Conservation (phyloP, 2,329 filamentous ascomycete species). For the Tolypocladium ophioglossoides region DNA sequence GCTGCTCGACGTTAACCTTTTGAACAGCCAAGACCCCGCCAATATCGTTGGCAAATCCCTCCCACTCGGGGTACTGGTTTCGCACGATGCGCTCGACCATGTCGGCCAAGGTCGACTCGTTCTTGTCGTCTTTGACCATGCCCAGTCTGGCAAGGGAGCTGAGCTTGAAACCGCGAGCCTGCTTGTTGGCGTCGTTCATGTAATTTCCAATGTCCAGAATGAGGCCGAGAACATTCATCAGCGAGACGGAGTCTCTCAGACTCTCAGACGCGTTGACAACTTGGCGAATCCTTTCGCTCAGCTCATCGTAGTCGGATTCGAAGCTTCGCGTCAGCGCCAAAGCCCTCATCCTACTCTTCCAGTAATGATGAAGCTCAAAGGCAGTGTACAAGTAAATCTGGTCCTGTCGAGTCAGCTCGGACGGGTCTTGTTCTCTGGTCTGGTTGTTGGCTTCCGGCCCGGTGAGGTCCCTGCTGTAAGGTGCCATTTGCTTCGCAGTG, state of each 20-base stretch:
- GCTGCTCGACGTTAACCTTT: slow-evolving; percentile 91
- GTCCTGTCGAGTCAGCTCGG: slow-evolving; percentile 85
- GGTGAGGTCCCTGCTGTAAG: slow-evolving; percentile 95
- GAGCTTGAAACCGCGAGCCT: slow-evolving; percentile 95
- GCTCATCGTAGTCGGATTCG: slow-evolving; percentile 84
- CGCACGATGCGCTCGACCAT: slow-evolving; percentile 93
- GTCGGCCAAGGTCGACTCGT: slow-evolving; percentile 91
- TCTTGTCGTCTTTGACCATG: slow-evolving; percentile 99
- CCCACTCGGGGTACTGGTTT: slow-evolving; percentile 94
- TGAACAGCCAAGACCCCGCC: slow-evolving; percentile 64
- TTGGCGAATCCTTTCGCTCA: slow-evolving; percentile 73
- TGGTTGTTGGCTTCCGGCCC: slow-evolving; percentile 72
- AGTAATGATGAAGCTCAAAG: slow-evolving; percentile 93
- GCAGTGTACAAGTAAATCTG: slow-evolving; percentile 91
- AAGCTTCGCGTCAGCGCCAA: slow-evolving; percentile 73
- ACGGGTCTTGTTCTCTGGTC: slow-evolving; percentile 73
- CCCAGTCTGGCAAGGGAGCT: slow-evolving; percentile 84
- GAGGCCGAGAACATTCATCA: slow-evolving; percentile 92
- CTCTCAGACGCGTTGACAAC: slow-evolving; percentile 85
- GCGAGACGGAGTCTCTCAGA: slow-evolving; percentile 76
- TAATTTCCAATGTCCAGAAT: slow-evolving; percentile 99
- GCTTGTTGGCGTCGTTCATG: slow-evolving; percentile 99
- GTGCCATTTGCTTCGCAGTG: slow-evolving; percentile 79
- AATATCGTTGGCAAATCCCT: slow-evolving; percentile 79
- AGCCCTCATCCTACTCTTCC: slow-evolving; percentile 95